These are phyloP conservation scores for Cyclospora cayetanensis DNA, from an alignment of 169 alveolate genomes.

Conservation along the genomic window DNA sequence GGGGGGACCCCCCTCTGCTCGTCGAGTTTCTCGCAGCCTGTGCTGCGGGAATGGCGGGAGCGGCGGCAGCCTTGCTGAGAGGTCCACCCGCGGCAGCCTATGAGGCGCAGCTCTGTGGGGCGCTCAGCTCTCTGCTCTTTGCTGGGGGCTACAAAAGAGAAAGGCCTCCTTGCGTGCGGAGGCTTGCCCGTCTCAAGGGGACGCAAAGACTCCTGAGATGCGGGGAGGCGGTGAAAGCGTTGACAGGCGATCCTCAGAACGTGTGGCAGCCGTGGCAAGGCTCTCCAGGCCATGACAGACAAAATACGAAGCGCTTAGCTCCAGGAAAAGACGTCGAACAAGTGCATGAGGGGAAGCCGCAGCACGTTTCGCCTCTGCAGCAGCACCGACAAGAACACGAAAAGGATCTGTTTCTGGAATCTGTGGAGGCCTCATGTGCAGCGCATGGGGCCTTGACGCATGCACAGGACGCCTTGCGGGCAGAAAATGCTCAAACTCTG, in stretches of 20 bases:
- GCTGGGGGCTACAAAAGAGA: slow-evolving; percentile 43
- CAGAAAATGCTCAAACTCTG: too few relatives aligned
- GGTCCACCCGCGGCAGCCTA: slow-evolving; percentile 47
- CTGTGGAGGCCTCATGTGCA: too few relatives aligned
- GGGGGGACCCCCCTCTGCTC: neutral
- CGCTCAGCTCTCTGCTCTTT: slow-evolving; percentile 38
- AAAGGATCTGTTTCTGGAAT: too few relatives aligned
- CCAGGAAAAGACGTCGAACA: too few relatives aligned
- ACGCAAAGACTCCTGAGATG: neutral
- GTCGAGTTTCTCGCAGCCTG: slow-evolving; percentile 22
- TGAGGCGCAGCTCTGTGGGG: slow-evolving; percentile 39
- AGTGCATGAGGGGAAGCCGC: too few relatives aligned
- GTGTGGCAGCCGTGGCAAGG: neutral
- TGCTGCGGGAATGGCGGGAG: slow-evolving; percentile 54
- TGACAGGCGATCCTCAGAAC: neutral
- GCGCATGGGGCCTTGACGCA: too few relatives aligned
- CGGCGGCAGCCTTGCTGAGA: slow-evolving; percentile 52
- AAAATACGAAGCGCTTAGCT: too few relatives aligned
- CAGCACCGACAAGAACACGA: too few relatives aligned
- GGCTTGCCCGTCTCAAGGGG: slow-evolving; percentile 23
- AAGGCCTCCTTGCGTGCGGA: slow-evolving; percentile 34
- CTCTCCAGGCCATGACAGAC: neutral
- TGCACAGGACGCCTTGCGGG: too few relatives aligned
- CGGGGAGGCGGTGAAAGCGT: neutral
- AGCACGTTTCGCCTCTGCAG: too few relatives aligned